phyloP scores from a whole-genome alignment of 805 yeast genomes.

The Candida gorgasii region DNA sequence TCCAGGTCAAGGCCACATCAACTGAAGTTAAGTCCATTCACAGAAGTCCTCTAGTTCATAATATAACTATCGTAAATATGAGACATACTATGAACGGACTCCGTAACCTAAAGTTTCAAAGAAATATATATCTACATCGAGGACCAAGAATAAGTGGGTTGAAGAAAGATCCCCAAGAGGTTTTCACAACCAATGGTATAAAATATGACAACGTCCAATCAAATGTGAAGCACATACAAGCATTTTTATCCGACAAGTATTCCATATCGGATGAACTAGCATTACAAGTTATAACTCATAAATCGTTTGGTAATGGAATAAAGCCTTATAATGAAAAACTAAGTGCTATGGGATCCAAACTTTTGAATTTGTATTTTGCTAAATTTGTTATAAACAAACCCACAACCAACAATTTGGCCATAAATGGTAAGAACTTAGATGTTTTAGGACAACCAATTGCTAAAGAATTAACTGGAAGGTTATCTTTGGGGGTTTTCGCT shows the following conservation, averaged over 20 bases:
- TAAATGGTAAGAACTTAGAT: conserved; percentile 55
- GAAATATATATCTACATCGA: conserved; percentile 43
- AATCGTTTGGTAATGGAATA: conserved; percentile 89
- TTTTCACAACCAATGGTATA: conserved; percentile 34
- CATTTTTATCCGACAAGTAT: conserved; percentile 49
- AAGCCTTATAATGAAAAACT: conserved; percentile 89
- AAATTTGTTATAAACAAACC: conserved; percentile 36
- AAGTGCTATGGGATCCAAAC: conserved; percentile 67
- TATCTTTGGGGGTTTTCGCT: conserved; percentile 53
- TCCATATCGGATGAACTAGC: conserved; percentile 59
- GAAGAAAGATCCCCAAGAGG: conserved; percentile 66
- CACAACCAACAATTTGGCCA: conserved; percentile 30
- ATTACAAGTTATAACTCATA: conserved; percentile 86
- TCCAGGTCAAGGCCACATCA: no score
- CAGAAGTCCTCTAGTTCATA: no score
- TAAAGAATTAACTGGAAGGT: conserved; percentile 52
- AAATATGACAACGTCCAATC: conserved; percentile 54
- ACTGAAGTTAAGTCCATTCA: no score
- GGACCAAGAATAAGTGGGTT: conserved; percentile 69
- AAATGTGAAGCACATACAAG: conserved; percentile 50
- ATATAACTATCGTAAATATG: no score
- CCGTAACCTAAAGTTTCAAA: conserved; percentile 10
- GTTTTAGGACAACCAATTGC: conserved; percentile 58
- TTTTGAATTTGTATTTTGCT: conserved; percentile 52
- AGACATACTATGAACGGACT: not conserved